Percentiles rank a stretch among this genome's conserved stretches.
Conservation (phyloP, 768 basidiomycete species). For the Hortiboletus campestris region DNA sequence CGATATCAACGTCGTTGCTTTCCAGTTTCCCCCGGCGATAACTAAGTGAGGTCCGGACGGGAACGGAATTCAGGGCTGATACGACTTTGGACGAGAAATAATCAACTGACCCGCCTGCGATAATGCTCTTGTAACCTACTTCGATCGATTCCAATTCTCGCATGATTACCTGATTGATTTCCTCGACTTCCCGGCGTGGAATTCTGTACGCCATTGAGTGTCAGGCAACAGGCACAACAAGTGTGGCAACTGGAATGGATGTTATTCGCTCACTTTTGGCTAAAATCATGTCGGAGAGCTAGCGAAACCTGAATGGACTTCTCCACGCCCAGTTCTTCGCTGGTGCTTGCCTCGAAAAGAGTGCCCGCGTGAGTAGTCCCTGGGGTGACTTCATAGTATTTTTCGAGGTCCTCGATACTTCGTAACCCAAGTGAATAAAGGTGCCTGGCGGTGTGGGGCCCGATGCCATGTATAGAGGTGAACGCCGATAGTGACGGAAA, state of each 20-base stretch:
- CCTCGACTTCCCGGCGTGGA: slow-evolving; percentile 71
- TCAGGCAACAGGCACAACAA: neutral
- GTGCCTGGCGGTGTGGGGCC: slow-evolving; percentile 62
- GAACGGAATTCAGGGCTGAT: neutral
- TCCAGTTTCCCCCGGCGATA: slow-evolving; percentile 81
- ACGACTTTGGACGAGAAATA: neutral
- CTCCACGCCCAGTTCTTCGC: slow-evolving; percentile 30
- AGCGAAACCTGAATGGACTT: slow-evolving; percentile 57
- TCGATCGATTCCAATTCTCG: slow-evolving; percentile 60
- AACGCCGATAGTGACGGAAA: slow-evolving; percentile 59
- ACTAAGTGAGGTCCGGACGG: slow-evolving; percentile 35
- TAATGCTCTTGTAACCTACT: slow-evolving; percentile 67
- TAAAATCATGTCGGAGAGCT: slow-evolving; percentile 56
- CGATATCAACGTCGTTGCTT: slow-evolving; percentile 87
- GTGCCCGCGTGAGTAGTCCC: slow-evolving; percentile 37
- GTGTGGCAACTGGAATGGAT: neutral
- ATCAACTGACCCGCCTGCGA: slow-evolving; percentile 73
- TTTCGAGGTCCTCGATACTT: slow-evolving; percentile 65
- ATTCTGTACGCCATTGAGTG: slow-evolving; percentile 45
- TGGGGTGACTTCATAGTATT: slow-evolving; percentile 46
- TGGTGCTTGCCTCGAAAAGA: slow-evolving; percentile 19
- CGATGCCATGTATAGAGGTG: slow-evolving; percentile 68
- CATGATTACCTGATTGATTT: slow-evolving; percentile 69
- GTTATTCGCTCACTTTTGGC: slow-evolving; percentile 37
- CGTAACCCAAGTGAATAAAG: slow-evolving; percentile 67